Base-by-base conservation (phyloP, 768 basidiomycete genomes). In the Kwoniella sp. region DNA sequence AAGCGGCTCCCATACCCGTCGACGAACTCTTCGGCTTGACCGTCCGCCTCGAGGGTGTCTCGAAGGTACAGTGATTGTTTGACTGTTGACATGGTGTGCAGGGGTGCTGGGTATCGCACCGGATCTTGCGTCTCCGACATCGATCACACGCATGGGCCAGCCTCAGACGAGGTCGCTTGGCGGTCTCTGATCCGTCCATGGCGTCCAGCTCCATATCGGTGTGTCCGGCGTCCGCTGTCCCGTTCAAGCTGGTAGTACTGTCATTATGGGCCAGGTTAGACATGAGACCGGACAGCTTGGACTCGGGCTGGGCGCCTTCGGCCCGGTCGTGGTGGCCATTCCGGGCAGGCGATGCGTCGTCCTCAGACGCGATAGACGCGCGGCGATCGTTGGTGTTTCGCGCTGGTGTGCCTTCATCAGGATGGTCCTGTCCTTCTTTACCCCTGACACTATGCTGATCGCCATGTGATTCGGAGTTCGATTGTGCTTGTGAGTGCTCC, bases 51-150 rank as follows among this genome's bases (percentile, higher is more conserved):
- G 70, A 69, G 2, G 72, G 75, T 8, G 73, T 73, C 34, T 74
- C 67, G 54, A 76, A 76, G 9, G 75, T 76, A 57, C 75, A 74
- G 38, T 62, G 50, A 34, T 68, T 73, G 53, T 61, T 55, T 11
- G 69, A 65, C 31, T 61, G 58, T 48, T 70, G 62, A 52, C 73
- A 74, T 27, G 73, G 73, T 25, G 63, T 67, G 55, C 73, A 74
- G 9, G 73, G 73, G 34, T 72, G 70, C 51, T 74, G 67, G 0
- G 73, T 74, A 56, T 74, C 73, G 40, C 73, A 74, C 31, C 67
- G 63, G 26, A 69, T 69, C 51, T 69, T 69, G 5, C 67, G 41
- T 37, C 63, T 53, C 41, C 67, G 44, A 56, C 67, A 69, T 52
- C 67, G 26, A 50, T 69, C 67, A 43, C 67, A 69, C 28, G 67